A percentile compares a stretch with the other conserved stretches of the same genome.
These are phyloP conservation scores for Trichoderma sp. DNA, from an alignment of 2,329 filamentous ascomycete species.

Conservation along the genomic window DNA sequence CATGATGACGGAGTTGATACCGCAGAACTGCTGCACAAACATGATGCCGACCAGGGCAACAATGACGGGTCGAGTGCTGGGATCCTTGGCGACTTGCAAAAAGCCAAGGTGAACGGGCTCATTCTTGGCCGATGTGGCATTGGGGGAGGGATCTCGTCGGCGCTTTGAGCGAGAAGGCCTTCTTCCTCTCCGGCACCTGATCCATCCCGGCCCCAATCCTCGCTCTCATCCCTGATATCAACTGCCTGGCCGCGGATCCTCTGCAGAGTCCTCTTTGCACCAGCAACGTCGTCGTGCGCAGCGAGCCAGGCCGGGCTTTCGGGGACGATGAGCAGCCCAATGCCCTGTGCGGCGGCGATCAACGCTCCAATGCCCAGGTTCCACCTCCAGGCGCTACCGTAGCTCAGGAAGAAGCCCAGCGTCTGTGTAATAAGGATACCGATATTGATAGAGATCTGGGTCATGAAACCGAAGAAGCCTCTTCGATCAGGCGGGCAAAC, in stretches of 20 bases:
- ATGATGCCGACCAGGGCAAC: slow-evolving; percentile 87
- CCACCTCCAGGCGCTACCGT: slow-evolving; percentile 76
- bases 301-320: slow-evolving; percentile 91
- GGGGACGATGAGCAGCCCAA: slow-evolving; percentile 73
- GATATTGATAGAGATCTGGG: slow-evolving; percentile 90
- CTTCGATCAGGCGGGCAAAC: slow-evolving; percentile 73
- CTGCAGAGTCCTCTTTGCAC: slow-evolving; percentile 69
- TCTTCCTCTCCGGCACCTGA: slow-evolving; percentile 63
- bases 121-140: slow-evolving; percentile 16
- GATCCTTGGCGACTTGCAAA: slow-evolving; percentile 65
- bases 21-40: slow-evolving; percentile 88
- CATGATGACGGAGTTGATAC: slow-evolving; percentile 98
- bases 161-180: slow-evolving; percentile 57
- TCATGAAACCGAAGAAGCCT: slow-evolving; percentile 81
- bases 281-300: slow-evolving; percentile 59
- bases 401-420: slow-evolving; percentile 84
- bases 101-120: slow-evolving; percentile 55
- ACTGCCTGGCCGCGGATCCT: slow-evolving; percentile 70
- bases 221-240: slow-evolving; percentile 74
- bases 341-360: slow-evolving; percentile 66
- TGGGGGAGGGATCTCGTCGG: slow-evolving; percentile 21
- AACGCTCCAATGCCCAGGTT: slow-evolving; percentile 74
- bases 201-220: slow-evolving; percentile 55
- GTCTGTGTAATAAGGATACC: slow-evolving; percentile 84
- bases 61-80: slow-evolving; percentile 70